These are phyloP conservation scores for Sonneratia alba DNA, from an alignment of 345 rosid species.

Conservation along the genomic window DNA sequence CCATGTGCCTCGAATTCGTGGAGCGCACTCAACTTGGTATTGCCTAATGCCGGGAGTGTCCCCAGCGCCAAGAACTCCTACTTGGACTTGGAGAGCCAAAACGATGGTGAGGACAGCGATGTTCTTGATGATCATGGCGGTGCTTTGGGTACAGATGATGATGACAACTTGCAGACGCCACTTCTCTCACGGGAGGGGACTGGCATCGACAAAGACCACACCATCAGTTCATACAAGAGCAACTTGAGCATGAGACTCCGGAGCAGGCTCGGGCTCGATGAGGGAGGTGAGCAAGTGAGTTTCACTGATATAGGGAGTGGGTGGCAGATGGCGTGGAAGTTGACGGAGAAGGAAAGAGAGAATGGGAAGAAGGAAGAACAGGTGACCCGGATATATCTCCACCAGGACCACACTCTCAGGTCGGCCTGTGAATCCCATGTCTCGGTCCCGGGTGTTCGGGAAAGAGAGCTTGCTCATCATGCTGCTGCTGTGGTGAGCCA, in stretches of 20 bases:
- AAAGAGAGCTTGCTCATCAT: slow-evolving; percentile 11
- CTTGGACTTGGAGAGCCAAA: slow-evolving; percentile 63
- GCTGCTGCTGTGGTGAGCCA: slow-evolving; percentile 32
- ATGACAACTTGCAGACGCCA: slow-evolving; percentile 72
- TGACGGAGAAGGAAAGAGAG: slow-evolving; percentile 55
- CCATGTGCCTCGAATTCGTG: too few species aligned
- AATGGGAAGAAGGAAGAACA: slow-evolving; percentile 51
- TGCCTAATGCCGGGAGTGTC: slow-evolving; percentile 15
- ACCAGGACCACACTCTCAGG: slow-evolving; percentile 10
- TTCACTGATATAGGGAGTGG: slow-evolving; percentile 91
- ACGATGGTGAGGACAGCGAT: slow-evolving; percentile 52
- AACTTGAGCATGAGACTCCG: slow-evolving; percentile 50
- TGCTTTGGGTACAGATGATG: slow-evolving; percentile 38
- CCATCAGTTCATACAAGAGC: slow-evolving; percentile 47
- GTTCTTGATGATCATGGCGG: slow-evolving; percentile 33
- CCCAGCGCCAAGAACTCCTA: slow-evolving; percentile 27
- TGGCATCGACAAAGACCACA: slow-evolving; percentile 68
- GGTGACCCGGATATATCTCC: slow-evolving; percentile 71
- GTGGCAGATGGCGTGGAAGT: slow-evolving; percentile 92
- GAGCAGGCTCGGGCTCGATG: slow-evolving; percentile 59
- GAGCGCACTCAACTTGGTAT: too few species aligned
- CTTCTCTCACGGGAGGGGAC: slow-evolving; percentile 80
- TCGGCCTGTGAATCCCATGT: slow-evolving; percentile 15
- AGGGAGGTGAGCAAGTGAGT: slow-evolving; percentile 47
- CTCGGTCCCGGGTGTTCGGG: slow-evolving; percentile 12